Base-by-base conservation (phyloP, 257 asterid species). In the Plantago major region DNA sequence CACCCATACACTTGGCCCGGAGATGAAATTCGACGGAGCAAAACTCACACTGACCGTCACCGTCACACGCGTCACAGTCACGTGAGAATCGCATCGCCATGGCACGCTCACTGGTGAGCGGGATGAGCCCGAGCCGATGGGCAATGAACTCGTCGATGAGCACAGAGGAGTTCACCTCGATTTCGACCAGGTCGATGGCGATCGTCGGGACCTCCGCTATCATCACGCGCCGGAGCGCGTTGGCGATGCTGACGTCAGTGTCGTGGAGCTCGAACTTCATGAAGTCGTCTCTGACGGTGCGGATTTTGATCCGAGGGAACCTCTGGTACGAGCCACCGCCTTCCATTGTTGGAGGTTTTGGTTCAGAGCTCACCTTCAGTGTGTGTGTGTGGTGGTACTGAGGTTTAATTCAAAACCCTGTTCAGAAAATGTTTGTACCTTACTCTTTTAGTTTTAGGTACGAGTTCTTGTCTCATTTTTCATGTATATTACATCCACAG, bases 191-290 rank as follows among this genome's bases (percentile, higher is more conserved):
- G 73, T 93, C 99, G 52, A 93, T 85, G 44, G 99, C 97, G 61
- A 93, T 75, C 1, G 96, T 93, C 0, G 99, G 99, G 9, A 93
- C 97, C 61, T 93, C 99, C 17, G 97, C 76, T 12, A 93, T 85
- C 99, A 93, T 93, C 60, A 89, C 91, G 60, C 99, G 99, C 58
- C 99, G 96, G 56, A 93, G 94, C 22, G 98, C 96, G 76, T 91
- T 91, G 45, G 98, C 98, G 38, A 91, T 82, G 71, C 96, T 88
- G 45, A 91, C 86, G 58, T 91, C 98, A 17, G 96, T 91, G 15
- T 84, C 89, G 14, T 88, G 88, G n/a, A 93, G 86, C 94, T 89
- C 99, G 79, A 93, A 93, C 81, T 85, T 82, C 78, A 75, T 72
- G 73, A 62, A 89, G 55, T 93, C 97, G 48, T 81, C 90, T 33